Conservation (phyloP, 176 grass and related monocot genomes). For the Eleusine coracana region DNA sequence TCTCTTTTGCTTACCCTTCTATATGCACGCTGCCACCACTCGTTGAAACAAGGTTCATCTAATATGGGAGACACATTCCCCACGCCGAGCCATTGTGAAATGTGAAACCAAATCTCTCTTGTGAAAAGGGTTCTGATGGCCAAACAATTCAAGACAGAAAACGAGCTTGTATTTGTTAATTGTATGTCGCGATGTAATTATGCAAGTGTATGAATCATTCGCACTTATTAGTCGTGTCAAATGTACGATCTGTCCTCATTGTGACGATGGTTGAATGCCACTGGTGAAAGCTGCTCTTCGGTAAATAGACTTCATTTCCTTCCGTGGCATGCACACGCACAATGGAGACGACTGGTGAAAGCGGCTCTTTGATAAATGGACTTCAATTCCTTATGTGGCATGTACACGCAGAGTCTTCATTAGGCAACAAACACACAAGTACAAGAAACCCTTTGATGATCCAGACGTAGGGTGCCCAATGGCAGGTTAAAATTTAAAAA, state of each 20-base stretch:
- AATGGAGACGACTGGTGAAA: neutral
- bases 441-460: neutral
- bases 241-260: neutral
- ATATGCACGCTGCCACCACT: too few relatives aligned
- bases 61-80: too few relatives aligned
- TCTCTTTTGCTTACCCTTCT: too few relatives aligned
- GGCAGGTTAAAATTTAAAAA: too few relatives aligned
- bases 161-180: neutral
- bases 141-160: neutral
- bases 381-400: neutral
- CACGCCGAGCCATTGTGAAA: too few relatives aligned
- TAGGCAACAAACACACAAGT: neutral
- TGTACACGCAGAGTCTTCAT: neutral
- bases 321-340: neutral
- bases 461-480: too few relatives aligned
- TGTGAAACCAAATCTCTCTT: too few relatives aligned
- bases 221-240: neutral
- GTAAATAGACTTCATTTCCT: neutral
- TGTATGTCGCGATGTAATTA: neutral
- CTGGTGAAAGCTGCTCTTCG: neutral
- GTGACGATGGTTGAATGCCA: neutral
- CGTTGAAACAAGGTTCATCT: too few relatives aligned
- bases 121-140: neutral
- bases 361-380: slow-evolving; percentile 6
- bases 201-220: neutral